Evolutionary conservation across 2,329 filamentous ascomycete species (phyloP).

Genomic region (Apiospora sp.): DNA sequence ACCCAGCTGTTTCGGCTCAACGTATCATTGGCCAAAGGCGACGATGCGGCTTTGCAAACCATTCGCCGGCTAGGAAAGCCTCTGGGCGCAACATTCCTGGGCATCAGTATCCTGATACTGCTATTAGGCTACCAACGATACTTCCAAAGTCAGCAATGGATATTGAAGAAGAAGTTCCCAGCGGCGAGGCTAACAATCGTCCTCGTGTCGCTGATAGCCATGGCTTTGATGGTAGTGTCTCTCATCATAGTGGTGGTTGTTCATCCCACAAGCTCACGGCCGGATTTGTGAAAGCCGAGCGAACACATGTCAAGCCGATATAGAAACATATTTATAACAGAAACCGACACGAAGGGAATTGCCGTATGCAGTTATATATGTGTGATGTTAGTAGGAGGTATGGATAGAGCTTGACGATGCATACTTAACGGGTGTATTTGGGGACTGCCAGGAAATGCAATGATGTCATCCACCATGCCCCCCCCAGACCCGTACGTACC

Average conservation of each 20-base stretch:
- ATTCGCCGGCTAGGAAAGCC: conserved; percentile 75
- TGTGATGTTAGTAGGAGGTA: too few species aligned
- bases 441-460: background rate
- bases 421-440: background rate
- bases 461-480: background rate
- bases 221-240: conserved; percentile 67
- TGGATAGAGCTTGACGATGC: background rate
- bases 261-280: conserved; percentile 43
- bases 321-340: background rate
- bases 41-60: conserved; percentile 48
- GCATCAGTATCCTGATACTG: conserved; percentile 76
- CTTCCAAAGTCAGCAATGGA: conserved; percentile 80
- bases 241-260: conserved; percentile 67
- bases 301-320: background rate
- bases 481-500: too few species aligned
- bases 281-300: background rate
- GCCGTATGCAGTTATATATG: background rate
- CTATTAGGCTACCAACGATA: conserved; percentile 81
- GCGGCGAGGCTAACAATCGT: conserved; percentile 79
- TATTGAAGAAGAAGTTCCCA: conserved; percentile 81
- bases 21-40: conserved; percentile 60
- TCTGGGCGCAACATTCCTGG: conserved; percentile 79
- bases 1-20: conserved; percentile 88
- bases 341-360: background rate
- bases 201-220: conserved; percentile 70